These are phyloP conservation scores for Prunus fruticosa DNA, from an alignment of 306 rosid genomes.

Conservation along the genomic window DNA sequence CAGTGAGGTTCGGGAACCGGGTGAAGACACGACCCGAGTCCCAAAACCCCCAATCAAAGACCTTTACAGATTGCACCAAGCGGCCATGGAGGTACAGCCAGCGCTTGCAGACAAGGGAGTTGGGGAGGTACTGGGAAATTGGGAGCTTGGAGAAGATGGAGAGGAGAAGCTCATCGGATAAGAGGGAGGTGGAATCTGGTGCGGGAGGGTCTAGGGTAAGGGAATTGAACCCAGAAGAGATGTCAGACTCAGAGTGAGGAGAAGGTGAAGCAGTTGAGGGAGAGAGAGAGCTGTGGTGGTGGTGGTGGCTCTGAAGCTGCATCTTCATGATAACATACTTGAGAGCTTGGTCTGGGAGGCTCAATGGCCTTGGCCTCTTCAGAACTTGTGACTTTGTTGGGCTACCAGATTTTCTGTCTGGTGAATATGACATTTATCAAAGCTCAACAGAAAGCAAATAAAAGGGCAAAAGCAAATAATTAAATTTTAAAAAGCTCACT, in stretches of 20 bases:
- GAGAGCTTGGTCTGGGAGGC: slow-evolving; percentile 29
- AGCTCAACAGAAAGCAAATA: too few relatives aligned
- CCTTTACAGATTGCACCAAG: slow-evolving; percentile 46
- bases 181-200: slow-evolving; percentile 19
- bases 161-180: slow-evolving; percentile 51
- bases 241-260: slow-evolving; percentile 23
- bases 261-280: slow-evolving; percentile 22
- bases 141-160: slow-evolving; percentile 55
- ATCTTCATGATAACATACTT: slow-evolving; percentile 42
- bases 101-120: slow-evolving; percentile 81
- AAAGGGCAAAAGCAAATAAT: neutral
- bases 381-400: neutral
- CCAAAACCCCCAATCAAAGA: slow-evolving; percentile 72
- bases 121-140: slow-evolving; percentile 40
- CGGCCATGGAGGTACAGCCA: slow-evolving; percentile 89
- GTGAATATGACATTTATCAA: slow-evolving; percentile 22
- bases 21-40: slow-evolving; percentile 72
- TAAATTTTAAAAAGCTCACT: neutral
- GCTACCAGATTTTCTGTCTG: slow-evolving; percentile 5
- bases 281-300: neutral
- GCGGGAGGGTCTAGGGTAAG: slow-evolving; percentile 8
- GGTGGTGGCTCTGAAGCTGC: slow-evolving; percentile 14
- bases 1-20: slow-evolving; percentile 75
- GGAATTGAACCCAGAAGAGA: slow-evolving; percentile 1
- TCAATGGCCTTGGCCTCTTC: slow-evolving; percentile 10